A percentile compares a stretch with the other conserved stretches of the same genome.
Conservation (phyloP, 495 filamentous ascomycete genomes). For the Collariella sp. region DNA sequence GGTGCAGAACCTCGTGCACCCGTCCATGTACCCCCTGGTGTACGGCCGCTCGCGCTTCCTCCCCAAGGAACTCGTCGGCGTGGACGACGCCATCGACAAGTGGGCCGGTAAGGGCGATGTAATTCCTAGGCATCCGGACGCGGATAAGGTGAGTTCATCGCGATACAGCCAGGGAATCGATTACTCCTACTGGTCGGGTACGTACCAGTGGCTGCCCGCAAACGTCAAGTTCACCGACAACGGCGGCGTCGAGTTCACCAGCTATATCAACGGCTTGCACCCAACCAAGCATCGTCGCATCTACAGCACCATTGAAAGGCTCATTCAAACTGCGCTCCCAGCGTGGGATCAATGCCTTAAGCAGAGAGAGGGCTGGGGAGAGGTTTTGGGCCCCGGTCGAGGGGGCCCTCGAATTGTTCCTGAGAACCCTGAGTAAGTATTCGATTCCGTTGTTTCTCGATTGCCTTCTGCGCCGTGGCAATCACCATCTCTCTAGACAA, state of each 20-base stretch:
- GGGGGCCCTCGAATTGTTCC: background rate
- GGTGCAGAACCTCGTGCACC: conserved; percentile 55
- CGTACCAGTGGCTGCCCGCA: conserved; percentile 56
- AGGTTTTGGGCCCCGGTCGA: background rate
- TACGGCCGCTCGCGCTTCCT: conserved; percentile 24
- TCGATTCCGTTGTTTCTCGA: too few relatives aligned
- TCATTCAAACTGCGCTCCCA: conserved; percentile 44
- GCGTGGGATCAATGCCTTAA: conserved; percentile 44
- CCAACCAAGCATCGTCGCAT: conserved; percentile 40
- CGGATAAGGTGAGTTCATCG: background rate
- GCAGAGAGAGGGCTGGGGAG: conserved; percentile 41
- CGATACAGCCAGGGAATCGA: conserved; percentile 8
- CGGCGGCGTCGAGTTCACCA: conserved; percentile 55
- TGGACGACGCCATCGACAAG: conserved; percentile 25
- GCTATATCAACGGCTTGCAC: conserved; percentile 62
- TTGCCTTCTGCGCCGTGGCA: too few relatives aligned
- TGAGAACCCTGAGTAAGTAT: background rate
- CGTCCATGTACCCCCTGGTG: conserved; percentile 53
- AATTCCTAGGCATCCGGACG: conserved; percentile 17
- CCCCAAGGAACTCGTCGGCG: conserved; percentile 25
- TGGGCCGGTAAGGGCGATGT: conserved; percentile 26
- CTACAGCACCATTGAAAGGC: conserved; percentile 45
- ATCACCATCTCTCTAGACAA: background rate
- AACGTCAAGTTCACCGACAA: conserved; percentile 42
- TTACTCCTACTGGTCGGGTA: conserved; percentile 33